Conservation (phyloP, 495 filamentous ascomycete genomes). For the Penicillium pancosmium region DNA sequence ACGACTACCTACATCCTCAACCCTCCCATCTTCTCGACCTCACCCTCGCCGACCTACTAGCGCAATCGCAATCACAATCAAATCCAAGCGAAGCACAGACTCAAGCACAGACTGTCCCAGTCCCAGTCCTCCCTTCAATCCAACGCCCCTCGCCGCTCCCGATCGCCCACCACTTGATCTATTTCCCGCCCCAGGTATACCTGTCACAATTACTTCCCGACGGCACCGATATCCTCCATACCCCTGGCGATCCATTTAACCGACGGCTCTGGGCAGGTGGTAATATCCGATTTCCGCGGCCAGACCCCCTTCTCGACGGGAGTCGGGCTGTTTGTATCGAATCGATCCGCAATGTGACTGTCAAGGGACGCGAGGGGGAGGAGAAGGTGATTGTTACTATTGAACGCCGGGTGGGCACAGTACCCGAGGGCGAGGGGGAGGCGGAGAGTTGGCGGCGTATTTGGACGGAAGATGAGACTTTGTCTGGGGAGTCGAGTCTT, state of each 20-base stretch:
- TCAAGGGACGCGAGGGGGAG: slow-evolving; percentile 55
- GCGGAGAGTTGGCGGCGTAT: slow-evolving; percentile 42
- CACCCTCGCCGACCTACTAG: slow-evolving; percentile 63
- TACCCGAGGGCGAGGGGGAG: slow-evolving; percentile 39
- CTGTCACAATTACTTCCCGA: slow-evolving; percentile 64
- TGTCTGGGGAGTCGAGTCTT: slow-evolving; percentile 39
- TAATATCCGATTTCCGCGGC: slow-evolving; percentile 35
- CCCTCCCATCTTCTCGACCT: slow-evolving; percentile 66
- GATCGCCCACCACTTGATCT: slow-evolving; percentile 64
- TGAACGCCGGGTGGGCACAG: slow-evolving; percentile 50
- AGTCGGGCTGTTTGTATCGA: slow-evolving; percentile 62
- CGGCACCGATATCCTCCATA: slow-evolving; percentile 72
- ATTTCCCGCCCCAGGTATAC: slow-evolving; percentile 68
- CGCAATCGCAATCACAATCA: slow-evolving; percentile 6
- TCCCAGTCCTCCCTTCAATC: slow-evolving; percentile 37
- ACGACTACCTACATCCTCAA: slow-evolving; percentile 67
- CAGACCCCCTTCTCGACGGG: slow-evolving; percentile 48
- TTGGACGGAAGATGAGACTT: slow-evolving; percentile 43
- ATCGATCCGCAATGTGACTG: slow-evolving; percentile 59
- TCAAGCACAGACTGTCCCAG: background rate
- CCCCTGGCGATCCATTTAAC: slow-evolving; percentile 64
- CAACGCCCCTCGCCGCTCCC: slow-evolving; percentile 41
- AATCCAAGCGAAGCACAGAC: background rate
- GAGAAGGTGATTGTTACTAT: slow-evolving; percentile 65
- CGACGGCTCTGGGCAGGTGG: slow-evolving; percentile 85